These are phyloP conservation scores for Miscanthus lutarioriparius DNA, from an alignment of 176 grass and related monocot genomes.

Conservation along the genomic window DNA sequence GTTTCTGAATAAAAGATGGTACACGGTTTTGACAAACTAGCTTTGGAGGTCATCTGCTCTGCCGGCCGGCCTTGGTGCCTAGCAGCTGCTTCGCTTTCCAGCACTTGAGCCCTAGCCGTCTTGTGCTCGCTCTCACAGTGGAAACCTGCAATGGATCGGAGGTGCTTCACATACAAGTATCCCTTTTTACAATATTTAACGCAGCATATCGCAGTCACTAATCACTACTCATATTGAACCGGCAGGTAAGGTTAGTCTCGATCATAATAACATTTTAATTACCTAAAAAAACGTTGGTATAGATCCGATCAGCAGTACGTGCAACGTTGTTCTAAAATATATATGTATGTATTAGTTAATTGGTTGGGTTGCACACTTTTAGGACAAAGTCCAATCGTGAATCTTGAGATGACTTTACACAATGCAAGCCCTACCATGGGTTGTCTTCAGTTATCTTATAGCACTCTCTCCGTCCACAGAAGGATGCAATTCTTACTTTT, in stretches of 20 bases:
- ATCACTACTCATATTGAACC: background rate
- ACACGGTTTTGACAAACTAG: constrained; percentile 25
- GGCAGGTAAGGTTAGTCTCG: background rate
- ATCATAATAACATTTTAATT: background rate
- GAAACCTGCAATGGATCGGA: constrained; percentile 6
- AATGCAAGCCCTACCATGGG: background rate
- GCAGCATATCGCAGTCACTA: constrained; percentile 20
- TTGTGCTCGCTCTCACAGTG: background rate
- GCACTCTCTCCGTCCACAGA: too few relatives aligned
- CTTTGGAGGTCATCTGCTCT: constrained; percentile 12
- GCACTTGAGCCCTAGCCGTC: constrained; percentile 16
- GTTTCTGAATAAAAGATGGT: constrained; percentile 32
- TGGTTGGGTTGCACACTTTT: background rate
- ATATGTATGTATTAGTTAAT: background rate
- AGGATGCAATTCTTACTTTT: too few relatives aligned
- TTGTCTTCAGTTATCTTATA: background rate
- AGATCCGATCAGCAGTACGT: background rate
- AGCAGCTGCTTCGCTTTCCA: constrained; percentile 53
- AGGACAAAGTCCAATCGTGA: background rate
- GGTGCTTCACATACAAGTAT: constrained; percentile 41
- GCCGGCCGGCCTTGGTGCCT: constrained; percentile 50
- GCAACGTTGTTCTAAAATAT: background rate
- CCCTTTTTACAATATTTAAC: background rate
- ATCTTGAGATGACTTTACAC: background rate
- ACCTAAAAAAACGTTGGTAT: background rate